Evolutionary conservation across 2,329 filamentous ascomycete species (phyloP).

Genomic region (Xylariomycetidae sp.): DNA sequence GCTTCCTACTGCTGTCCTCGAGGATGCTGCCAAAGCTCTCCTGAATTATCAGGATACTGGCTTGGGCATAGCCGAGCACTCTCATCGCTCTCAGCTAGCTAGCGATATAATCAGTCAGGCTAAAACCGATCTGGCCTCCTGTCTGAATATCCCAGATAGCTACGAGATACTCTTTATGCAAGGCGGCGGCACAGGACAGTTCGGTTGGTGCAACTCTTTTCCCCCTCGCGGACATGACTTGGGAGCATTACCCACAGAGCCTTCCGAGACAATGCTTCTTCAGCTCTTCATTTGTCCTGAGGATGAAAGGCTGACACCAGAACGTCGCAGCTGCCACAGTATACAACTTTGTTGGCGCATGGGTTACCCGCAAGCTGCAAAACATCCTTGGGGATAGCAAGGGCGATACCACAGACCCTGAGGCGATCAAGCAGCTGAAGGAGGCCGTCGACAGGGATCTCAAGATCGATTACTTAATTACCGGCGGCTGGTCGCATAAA

Average conservation of each 20-base stretch:
- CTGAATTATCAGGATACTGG: conserved; percentile 78
- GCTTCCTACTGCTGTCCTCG: background rate
- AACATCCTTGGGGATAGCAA: conserved; percentile 46
- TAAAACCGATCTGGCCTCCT: conserved; percentile 66
- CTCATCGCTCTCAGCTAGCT: conserved; percentile 77
- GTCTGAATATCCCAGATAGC: conserved; percentile 76
- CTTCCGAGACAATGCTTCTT: conserved; percentile 3
- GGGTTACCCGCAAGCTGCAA: conserved; percentile 67
- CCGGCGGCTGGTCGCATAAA: conserved; percentile 87
- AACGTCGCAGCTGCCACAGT: conserved; percentile 35
- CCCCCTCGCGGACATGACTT: conserved; percentile 3
- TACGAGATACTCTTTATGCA: conserved; percentile 89
- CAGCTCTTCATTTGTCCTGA: conserved; percentile 2
- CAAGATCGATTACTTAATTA: conserved; percentile 84
- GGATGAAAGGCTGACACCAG: conserved; percentile 1
- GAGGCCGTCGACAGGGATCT: conserved; percentile 65
- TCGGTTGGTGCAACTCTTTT: conserved; percentile 42
- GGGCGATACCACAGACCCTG: conserved; percentile 59
- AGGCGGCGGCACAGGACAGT: conserved; percentile 79
- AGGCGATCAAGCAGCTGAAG: conserved; percentile 53
- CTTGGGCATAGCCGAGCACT: conserved; percentile 83
- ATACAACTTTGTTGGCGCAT: conserved; percentile 72
- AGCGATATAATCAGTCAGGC: conserved; percentile 72
- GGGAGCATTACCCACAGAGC: conserved; percentile 3
- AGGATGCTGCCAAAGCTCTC: conserved; percentile 70